phyloP scores from a whole-genome alignment of 495 filamentous ascomycete species.

The Daldinia concentrica region DNA sequence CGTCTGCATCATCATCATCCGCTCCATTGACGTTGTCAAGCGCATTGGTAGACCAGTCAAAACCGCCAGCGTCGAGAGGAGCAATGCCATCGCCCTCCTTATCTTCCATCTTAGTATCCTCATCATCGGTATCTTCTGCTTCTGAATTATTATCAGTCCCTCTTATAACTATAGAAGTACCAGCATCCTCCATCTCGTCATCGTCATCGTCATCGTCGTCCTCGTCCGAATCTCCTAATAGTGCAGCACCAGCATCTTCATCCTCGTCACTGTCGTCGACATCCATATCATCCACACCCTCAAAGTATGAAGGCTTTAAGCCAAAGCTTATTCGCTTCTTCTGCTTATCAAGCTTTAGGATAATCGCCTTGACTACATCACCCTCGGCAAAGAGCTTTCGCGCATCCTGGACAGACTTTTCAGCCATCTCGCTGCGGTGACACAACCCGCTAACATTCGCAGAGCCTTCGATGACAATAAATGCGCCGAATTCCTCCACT shows the following conservation, averaged over 20 bases:
- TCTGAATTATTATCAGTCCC: conserved; percentile 54
- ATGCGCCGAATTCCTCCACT: conserved; percentile 93
- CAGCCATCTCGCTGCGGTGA: conserved; percentile 89
- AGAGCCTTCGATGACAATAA: conserved; percentile 87
- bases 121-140: conserved; percentile 53
- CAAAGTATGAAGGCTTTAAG: conserved; percentile 90
- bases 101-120: conserved; percentile 62
- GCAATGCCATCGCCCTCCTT: conserved; percentile 44
- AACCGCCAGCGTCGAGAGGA: conserved; percentile 80
- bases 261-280: conserved; percentile 58
- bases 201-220: conserved; percentile 56
- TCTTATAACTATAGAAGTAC: conserved; percentile 62
- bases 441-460: conserved; percentile 89
- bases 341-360: conserved; percentile 78
- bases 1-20: conserved; percentile 52
- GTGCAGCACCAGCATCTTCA: conserved; percentile 57
- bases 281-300: conserved; percentile 65
- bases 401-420: conserved; percentile 78
- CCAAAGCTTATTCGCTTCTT: conserved; percentile 85
- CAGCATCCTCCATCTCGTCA: conserved; percentile 59
- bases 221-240: conserved; percentile 57
- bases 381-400: conserved; percentile 85
- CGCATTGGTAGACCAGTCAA: conserved; percentile 83
- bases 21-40: conserved; percentile 60
- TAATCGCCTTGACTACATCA: conserved; percentile 88